Conservation (phyloP, 192 early-diverging fungal species). For the Pecoramyces ruminantium region DNA sequence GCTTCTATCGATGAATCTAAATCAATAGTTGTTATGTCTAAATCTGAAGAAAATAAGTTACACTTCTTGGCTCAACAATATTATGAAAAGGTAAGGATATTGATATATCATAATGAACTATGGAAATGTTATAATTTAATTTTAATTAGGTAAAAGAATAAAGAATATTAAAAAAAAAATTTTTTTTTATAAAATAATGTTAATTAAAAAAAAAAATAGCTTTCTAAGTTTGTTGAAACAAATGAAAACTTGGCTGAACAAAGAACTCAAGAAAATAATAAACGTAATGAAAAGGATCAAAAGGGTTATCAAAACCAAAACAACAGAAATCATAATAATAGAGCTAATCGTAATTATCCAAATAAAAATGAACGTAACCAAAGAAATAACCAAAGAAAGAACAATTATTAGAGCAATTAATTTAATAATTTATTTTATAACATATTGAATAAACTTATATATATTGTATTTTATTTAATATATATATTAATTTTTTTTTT, state of each 20-base stretch:
- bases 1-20: slow-evolving; percentile 76
- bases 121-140: too few species aligned
- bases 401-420: not conserved
- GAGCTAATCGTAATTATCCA: not conserved
- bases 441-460: not conserved
- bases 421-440: not conserved
- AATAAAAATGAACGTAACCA: not conserved
- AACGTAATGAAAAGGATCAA: not conserved
- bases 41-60: not conserved
- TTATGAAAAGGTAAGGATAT: not conserved
- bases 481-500: not conserved
- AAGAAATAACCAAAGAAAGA: not conserved
- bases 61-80: not conserved
- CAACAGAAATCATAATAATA: not conserved
- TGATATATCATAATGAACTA: too few species aligned
- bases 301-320: not conserved
- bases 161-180: too few species aligned
- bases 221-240: not conserved
- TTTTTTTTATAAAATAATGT: too few species aligned
- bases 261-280: not conserved
- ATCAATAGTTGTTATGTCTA: slow-evolving; percentile 52
- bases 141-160: too few species aligned
- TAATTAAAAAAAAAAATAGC: not conserved
- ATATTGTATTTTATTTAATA: not conserved
- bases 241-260: not conserved